Evolutionary conservation across 2,329 filamentous ascomycete genomes (phyloP).

Genomic region (Exophiala sp.): DNA sequence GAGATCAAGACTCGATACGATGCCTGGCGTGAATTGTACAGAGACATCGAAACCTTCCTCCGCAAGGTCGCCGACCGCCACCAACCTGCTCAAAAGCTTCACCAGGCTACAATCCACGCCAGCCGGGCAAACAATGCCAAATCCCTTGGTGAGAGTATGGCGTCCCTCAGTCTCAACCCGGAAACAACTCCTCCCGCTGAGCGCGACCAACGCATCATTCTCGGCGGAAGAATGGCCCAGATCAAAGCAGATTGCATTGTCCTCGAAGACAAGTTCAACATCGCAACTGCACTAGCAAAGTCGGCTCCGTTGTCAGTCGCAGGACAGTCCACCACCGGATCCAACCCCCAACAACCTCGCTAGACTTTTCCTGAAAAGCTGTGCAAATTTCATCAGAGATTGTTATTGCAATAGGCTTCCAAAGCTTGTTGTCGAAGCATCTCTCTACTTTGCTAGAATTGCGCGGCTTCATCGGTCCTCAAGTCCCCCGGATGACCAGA

Average conservation of each 20-base stretch:
- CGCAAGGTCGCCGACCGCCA: conserved; percentile 31
- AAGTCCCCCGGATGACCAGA: too few relatives aligned
- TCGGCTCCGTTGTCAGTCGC: too few relatives aligned
- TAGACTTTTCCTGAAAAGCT: too few relatives aligned
- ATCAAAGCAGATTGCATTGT: conserved; percentile 31
- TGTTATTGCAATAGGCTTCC: too few relatives aligned
- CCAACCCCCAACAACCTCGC: too few relatives aligned
- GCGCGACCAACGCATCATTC: conserved; percentile 32
- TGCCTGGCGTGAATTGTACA: conserved; percentile 21
- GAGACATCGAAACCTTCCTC: conserved; percentile 26
- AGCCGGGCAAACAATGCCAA: conserved; percentile 12
- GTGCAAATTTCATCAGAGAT: too few relatives aligned
- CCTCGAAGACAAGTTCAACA: too few relatives aligned
- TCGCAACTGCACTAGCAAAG: too few relatives aligned
- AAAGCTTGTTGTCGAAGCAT: too few relatives aligned
- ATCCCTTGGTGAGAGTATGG: conserved; percentile 26
- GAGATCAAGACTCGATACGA: conserved; percentile 11
- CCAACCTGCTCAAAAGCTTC: conserved; percentile 33
- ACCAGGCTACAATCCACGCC: conserved; percentile 34
- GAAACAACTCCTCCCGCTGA: conserved; percentile 22
- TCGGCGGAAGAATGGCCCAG: conserved; percentile 30
- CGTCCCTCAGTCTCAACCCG: conserved; percentile 24
- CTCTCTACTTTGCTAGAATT: too few relatives aligned
- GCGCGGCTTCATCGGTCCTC: too few relatives aligned
- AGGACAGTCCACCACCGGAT: too few relatives aligned